Percentiles rank a stretch among this genome's conserved stretches.
phyloP scores from a whole-genome alignment of 2,329 filamentous ascomycete species.

The Fusarium vanettenii region DNA sequence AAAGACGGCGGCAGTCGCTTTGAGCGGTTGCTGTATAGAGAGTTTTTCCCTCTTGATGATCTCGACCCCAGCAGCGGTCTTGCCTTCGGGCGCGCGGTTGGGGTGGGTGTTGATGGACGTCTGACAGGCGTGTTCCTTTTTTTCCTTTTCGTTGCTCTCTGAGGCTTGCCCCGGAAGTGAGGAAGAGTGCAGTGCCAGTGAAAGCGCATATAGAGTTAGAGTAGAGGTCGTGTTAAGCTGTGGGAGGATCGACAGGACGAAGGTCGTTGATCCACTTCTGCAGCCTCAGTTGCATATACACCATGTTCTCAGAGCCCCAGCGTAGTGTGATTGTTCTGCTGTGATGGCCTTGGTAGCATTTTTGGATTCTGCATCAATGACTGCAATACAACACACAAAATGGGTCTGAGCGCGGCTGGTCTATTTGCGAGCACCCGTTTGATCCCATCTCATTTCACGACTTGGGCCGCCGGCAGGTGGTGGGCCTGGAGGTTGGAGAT shows the following conservation, averaged over 20 bases:
- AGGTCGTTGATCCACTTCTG: background rate
- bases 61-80: slow-evolving; percentile 79
- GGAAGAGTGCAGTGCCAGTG: slow-evolving; percentile 55
- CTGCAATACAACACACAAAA: too few species aligned
- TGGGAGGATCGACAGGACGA: fast-evolving
- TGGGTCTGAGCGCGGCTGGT: too few species aligned
- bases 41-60: slow-evolving; percentile 79
- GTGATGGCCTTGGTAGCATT: too few species aligned
- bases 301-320: background rate
- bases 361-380: too few species aligned
- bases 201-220: background rate
- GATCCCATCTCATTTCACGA: background rate
- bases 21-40: slow-evolving; percentile 74
- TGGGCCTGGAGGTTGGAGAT: background rate
- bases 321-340: too few species aligned
- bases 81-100: slow-evolving; percentile 80
- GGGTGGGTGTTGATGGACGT: slow-evolving; percentile 90
- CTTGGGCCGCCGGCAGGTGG: background rate
- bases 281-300: background rate
- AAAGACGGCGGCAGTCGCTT: slow-evolving; percentile 67
- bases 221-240: background rate
- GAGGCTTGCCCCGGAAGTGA: slow-evolving; percentile 60
- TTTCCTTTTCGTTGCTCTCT: slow-evolving; percentile 66
- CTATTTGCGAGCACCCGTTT: too few species aligned
- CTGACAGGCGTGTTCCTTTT: slow-evolving; percentile 76